These are phyloP conservation scores for Beauveria sp. DNA, from an alignment of 2,329 filamentous ascomycete genomes.

Conservation along the genomic window DNA sequence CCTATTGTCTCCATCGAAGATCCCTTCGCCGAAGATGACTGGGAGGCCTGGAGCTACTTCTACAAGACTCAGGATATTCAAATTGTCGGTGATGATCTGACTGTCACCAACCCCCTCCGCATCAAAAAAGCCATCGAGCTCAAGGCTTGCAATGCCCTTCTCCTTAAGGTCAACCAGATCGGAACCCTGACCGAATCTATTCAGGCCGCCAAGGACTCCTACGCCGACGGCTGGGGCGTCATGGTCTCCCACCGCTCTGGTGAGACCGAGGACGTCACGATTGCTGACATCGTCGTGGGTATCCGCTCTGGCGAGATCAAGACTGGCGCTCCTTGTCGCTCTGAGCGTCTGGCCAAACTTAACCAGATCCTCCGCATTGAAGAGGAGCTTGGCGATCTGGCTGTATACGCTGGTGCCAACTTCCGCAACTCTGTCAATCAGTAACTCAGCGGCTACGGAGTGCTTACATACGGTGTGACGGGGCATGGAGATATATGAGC, in stretches of 20 bases:
- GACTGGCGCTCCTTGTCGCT: constrained; percentile 92
- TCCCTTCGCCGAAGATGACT: constrained; percentile 98
- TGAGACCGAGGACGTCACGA: constrained; percentile 99
- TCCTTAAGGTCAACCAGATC: constrained; percentile 99
- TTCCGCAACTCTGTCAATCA: constrained; percentile 90
- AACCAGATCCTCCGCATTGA: constrained; percentile 99
- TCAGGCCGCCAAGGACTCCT: constrained; percentile 98
- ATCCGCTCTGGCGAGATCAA: constrained; percentile 97
- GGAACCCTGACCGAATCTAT: constrained; percentile 98
- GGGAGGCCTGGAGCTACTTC: constrained; percentile 99
- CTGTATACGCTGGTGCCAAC: constrained; percentile 82
- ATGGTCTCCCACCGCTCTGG: constrained; percentile 99
- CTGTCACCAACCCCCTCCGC: constrained; percentile 95
- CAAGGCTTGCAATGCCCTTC: constrained; percentile 95
- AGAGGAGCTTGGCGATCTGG: constrained; percentile 92
- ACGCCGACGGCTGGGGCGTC: constrained; percentile 91
- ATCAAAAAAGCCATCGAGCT: constrained; percentile 99
- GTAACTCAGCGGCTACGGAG: constrained; percentile 41
- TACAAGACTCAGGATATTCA: constrained; percentile 98
- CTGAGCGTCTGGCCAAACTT: constrained; percentile 97
- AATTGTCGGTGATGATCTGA: constrained; percentile 97
- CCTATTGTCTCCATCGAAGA: constrained; percentile 98
- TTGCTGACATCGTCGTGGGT: constrained; percentile 95
- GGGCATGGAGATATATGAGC: not conserved
- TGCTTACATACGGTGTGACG: not conserved